Evolutionary conservation across 108 stramenopile genomes (phyloP), one percentile per base, ranked within the genome.

Genomic region (Licmophora abbreviata): DNA sequence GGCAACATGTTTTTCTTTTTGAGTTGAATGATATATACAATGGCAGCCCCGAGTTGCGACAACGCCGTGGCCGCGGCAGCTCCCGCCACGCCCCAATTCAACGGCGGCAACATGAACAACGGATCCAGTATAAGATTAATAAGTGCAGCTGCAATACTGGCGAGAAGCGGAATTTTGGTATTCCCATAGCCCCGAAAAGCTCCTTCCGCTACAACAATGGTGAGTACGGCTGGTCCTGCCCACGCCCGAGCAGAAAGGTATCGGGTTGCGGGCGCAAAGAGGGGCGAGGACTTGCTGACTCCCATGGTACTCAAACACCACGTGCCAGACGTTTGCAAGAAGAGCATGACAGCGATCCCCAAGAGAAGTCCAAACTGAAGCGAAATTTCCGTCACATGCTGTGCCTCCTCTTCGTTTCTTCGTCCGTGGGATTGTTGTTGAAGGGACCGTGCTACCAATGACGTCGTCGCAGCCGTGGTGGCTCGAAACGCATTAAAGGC

Each of bases 401-500:
- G 42, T 8, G 48, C 63, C 34, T 43, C 30, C 22, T 53, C 27
- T 12, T 25, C 11, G 5, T 46, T 22, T n/a, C n/a, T n/a, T n/a
- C n/a, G n/a, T n/a, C n/a, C n/a, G n/a, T n/a, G n/a, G n/a, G n/a
- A n/a, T n/a, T n/a, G n/a, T 14, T 63, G 32, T 22, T 68, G 38
- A 44, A 35, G 48, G 49, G 66, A 9, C 58, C 57, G 63, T 4
- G 66, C 64, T 11, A 89, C 79, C 27, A 89, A 63, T 20, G 62
- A 48, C 27, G 83, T 85, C 3, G 83, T 89, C 25, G 79, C 82
- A 18, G 71, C 56, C 3, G 81, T 79, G 1, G 79, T 74, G 14
- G 81, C 79, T 20, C 79, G 70, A 58, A 90, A 90, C 25, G 74
- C 73, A 46, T 90, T 83, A 47, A 90, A 90, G 24, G 77, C 79